Evolutionary conservation across 805 yeast genomes (phyloP), one percentile per base, ranked within the genome.

Genomic region (Pichia deserticola): DNA sequence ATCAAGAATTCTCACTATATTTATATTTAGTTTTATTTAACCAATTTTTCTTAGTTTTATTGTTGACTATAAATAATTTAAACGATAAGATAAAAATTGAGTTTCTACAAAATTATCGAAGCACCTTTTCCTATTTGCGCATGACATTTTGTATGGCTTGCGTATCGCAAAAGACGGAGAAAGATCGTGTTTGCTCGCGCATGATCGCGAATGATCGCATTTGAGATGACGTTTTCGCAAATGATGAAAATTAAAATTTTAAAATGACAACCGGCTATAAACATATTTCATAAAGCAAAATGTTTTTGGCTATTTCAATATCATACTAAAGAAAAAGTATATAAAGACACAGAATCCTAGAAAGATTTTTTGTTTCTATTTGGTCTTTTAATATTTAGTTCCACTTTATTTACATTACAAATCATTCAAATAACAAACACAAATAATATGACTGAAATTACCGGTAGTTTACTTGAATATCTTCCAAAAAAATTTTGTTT

Each of bases 381-480:
- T 20, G 3, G 20, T 20, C 3, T 20, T 20, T n/a, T n/a, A n/a
- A n/a, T n/a, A n/a, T n/a, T n/a, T n/a, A n/a, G n/a, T n/a, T n/a
- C n/a, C 40, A 27, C 40, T 20, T 20, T 20, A 20, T 34, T 36
- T 36, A 36, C 7, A 4, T 36, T 36, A n/a, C 8, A 7, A n/a
- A 7, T 20, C 2, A 36, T 11, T 8, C 1, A 36, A 36, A n/a
- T n/a, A 36, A 7, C 39, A 7, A 7, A 8, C 4, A 36, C 12
- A 36, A 4, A 3, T 13, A 38, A 3, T 3, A 38, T 40, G 42
- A 33, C 27, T 43, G 40, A 7, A 12, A 44, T 44, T 11, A 32
- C 36, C 11, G 47, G 47, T 29, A 34, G 41, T 12, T 36, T 44
- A 28, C 30, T 44, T 20, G 47, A 44, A 36, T 44, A 36, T 15